Percentiles rank a stretch among this genome's conserved stretches.
Conservation (phyloP, 441 rosid species). For the Arabidopsis hybrid region DNA sequence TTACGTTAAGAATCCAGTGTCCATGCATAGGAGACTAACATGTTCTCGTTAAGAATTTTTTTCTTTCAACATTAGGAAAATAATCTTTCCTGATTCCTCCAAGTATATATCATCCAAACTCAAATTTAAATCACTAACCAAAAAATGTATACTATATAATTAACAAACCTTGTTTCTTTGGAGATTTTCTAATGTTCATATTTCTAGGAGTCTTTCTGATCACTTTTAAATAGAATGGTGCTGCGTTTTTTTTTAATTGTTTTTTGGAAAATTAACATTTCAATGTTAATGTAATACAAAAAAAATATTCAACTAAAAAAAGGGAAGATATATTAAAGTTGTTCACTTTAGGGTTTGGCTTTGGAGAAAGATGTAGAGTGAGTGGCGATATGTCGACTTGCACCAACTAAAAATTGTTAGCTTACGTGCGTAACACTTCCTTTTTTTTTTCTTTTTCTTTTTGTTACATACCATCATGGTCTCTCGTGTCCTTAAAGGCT, state of each 20-base stretch:
- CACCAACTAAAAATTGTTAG: conserved; percentile 39
- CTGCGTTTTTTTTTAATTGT: too few species aligned
- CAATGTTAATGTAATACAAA: background rate
- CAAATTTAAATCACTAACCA: background rate
- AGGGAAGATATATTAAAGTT: conserved; percentile 33
- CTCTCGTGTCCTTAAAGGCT: background rate
- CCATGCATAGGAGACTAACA: conserved; percentile 1
- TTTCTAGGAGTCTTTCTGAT: background rate
- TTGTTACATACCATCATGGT: background rate
- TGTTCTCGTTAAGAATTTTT: background rate
- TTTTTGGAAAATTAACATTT: background rate
- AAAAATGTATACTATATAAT: background rate
- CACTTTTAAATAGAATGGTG: background rate
- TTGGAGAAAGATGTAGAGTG: conserved; percentile 42
- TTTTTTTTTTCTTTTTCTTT: background rate
- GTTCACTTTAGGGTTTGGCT: conserved; percentile 37
- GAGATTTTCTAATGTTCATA: background rate
- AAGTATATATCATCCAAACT: background rate
- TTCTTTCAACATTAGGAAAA: background rate
- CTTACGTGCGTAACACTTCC: conserved; percentile 42
- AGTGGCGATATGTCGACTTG: conserved; percentile 45
- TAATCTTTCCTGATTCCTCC: background rate
- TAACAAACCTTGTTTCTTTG: background rate
- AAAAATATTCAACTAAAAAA: background rate
- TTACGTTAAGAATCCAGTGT: conserved; percentile 23